These are phyloP conservation scores for Porogramme epimiltina DNA, from an alignment of 1,284 basidiomycete species.

Conservation along the genomic window DNA sequence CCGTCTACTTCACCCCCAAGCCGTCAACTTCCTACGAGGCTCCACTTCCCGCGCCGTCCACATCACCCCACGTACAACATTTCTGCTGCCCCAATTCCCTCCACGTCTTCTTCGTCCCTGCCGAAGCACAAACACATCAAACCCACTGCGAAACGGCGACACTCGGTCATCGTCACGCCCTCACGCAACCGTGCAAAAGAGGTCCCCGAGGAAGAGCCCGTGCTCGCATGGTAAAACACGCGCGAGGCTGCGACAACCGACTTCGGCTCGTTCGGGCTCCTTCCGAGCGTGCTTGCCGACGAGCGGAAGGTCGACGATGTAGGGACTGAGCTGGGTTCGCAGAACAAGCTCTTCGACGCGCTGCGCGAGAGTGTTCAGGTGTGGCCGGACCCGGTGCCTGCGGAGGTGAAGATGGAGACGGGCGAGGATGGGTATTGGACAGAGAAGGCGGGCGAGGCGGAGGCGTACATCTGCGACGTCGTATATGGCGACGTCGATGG, in stretches of 20 bases:
- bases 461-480: slow-evolving; percentile 64
- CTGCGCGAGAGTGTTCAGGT: slow-evolving; percentile 27
- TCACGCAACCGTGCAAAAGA: slow-evolving; percentile 49
- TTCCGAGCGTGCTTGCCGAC: slow-evolving; percentile 49
- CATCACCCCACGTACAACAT: slow-evolving; percentile 23
- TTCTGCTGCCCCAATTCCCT: slow-evolving; percentile 8
- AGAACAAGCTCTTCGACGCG: slow-evolving; percentile 39
- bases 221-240: slow-evolving; percentile 43
- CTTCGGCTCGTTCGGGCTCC: slow-evolving; percentile 59
- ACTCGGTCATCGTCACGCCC: slow-evolving; percentile 46
- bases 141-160: slow-evolving; percentile 30
- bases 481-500: slow-evolving; percentile 78
- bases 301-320: slow-evolving; percentile 44
- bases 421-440: slow-evolving; percentile 46
- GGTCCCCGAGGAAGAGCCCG: slow-evolving; percentile 47
- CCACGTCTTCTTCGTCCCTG: slow-evolving; percentile 7
- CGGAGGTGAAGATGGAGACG: slow-evolving; percentile 8
- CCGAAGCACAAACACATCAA: slow-evolving; percentile 12
- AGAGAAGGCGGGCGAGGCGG: slow-evolving; percentile 49
- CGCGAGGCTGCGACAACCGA: slow-evolving; percentile 57
- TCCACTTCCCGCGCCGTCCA: slow-evolving; percentile 32
- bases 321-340: slow-evolving; percentile 32
- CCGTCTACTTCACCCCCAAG: slow-evolving; percentile 50
- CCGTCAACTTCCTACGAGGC: slow-evolving; percentile 24
- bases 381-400: slow-evolving; percentile 17